Evolutionary conservation across 768 basidiomycete genomes (phyloP), one percentile per base, ranked within the genome.

Genomic region (Lyophyllum semitale): DNA sequence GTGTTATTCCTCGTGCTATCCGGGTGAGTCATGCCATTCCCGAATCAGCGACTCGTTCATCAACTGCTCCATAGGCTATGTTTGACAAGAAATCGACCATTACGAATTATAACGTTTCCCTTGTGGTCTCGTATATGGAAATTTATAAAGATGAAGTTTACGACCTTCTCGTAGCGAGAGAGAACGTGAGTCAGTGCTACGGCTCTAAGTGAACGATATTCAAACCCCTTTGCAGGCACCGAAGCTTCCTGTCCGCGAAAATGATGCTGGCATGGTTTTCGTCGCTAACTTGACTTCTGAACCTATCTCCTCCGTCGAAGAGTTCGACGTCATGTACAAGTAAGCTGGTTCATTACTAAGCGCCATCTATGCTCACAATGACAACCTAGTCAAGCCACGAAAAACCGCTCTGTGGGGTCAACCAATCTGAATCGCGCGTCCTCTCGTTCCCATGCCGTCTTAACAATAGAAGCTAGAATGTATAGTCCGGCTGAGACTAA

Each of bases 141-240:
- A 92, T 95, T 50, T 92, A 94, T 72, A 91, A 91, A 65, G 93
- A 95, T 64, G 93, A 95, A 58, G 88, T 90, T 3, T 95, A 91
- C 63, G 93, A 95, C 66, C 79, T 96, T 23, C 79, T 95, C 3
- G 90, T 90, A 1, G 76, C 81, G 48, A 77, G 88, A 48, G 88
- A 88, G 54, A 83, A 78, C 51, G 88, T 88, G 63, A 20, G 83
- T 76, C 26, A 27, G 26, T 37, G 49, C 23, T 42, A 40, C 29
- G 15, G 23, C 20, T 47, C 38, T 30, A 23, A 17, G 17, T 35
- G 6, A 11, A 22, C 32, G 18, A 26, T 43, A 8, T 35, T 44
- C n/a, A 35, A 59, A 22, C 60, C 43, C 47, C 20, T 37, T 13
- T 40, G 9, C 30, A 81, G 78, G 79, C 80, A 9, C 77, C 75